A percentile compares a stretch with the other conserved stretches of the same genome.
Conservation (phyloP, 2,329 filamentous ascomycete species). For the Apiospora malaysiana region DNA sequence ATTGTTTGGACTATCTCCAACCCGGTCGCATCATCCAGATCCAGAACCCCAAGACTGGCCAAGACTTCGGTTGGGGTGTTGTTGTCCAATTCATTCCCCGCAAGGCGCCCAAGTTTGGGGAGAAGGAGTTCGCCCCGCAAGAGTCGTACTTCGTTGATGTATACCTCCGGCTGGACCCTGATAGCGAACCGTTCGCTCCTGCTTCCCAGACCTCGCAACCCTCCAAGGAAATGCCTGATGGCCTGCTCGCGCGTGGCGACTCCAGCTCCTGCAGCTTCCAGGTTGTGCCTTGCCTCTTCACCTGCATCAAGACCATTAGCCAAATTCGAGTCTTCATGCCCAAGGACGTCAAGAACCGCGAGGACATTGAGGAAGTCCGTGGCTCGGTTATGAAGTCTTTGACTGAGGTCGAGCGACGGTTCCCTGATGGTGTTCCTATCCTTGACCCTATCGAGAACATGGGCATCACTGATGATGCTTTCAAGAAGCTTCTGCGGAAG, state of each 20-base stretch:
- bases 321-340: conserved; percentile 86
- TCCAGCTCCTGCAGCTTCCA: conserved; percentile 76
- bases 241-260: conserved; percentile 65
- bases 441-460: conserved; percentile 96
- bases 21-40: conserved; percentile 87
- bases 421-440: conserved; percentile 88
- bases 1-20: conserved; percentile 85
- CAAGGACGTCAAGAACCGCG: conserved; percentile 70
- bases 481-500: conserved; percentile 92
- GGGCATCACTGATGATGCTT: conserved; percentile 88
- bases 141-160: conserved; percentile 86
- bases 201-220: conserved; percentile 35
- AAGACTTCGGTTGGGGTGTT: conserved; percentile 94
- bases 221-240: conserved; percentile 61
- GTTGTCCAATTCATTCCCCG: conserved; percentile 76
- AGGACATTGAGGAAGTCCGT: conserved; percentile 71
- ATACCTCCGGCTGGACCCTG: conserved; percentile 66
- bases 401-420: conserved; percentile 81
- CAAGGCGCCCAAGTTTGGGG: conserved; percentile 68
- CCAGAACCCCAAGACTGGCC: conserved; percentile 69
- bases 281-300: conserved; percentile 84
- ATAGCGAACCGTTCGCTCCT: conserved; percentile 52
- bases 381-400: conserved; percentile 72
- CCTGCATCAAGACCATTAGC: conserved; percentile 82
- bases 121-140: conserved; percentile 73